Evolutionary conservation across 805 yeast species (phyloP).

Genomic region (Lipomyces mesembrius): DNA sequence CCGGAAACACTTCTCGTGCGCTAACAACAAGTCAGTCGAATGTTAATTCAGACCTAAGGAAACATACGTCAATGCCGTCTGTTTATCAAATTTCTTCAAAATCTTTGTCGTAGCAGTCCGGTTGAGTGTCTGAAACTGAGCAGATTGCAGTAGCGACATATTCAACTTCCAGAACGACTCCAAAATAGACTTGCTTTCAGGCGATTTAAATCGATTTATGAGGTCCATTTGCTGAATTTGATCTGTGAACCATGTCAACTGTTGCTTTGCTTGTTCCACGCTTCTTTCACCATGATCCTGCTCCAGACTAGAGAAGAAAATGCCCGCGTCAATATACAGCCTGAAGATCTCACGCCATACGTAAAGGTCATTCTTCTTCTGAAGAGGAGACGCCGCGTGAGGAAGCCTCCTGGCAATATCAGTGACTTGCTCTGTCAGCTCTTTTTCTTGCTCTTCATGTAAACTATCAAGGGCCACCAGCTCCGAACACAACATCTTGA

Average conservation of each 20-base stretch:
- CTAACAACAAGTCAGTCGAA: background rate
- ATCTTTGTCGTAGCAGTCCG: conserved; percentile 68
- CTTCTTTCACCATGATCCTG: conserved; percentile 53
- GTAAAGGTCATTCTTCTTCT: conserved; percentile 58
- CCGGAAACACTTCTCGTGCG: conserved; percentile 51
- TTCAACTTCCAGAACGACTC: conserved; percentile 59
- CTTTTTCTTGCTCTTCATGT: conserved; percentile 49
- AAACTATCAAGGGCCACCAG: conserved; percentile 55
- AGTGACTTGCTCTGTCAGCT: conserved; percentile 52
- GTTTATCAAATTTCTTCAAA: conserved; percentile 75
- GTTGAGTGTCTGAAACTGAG: conserved; percentile 66
- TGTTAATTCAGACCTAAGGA: background rate
- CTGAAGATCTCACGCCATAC: conserved; percentile 73
- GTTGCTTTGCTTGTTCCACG: conserved; percentile 52
- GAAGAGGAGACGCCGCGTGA: conserved; percentile 50
- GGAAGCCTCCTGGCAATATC: conserved; percentile 50
- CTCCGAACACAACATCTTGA: conserved; percentile 61
- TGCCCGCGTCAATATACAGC: conserved; percentile 66
- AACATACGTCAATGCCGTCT: conserved; percentile 55
- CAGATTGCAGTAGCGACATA: conserved; percentile 57
- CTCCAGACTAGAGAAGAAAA: conserved; percentile 62
- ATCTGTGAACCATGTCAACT: conserved; percentile 51
- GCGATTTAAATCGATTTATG: conserved; percentile 53
- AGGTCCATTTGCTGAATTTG: conserved; percentile 50
- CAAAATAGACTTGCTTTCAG: conserved; percentile 53